Evolutionary conservation across 345 rosid genomes (phyloP).

Genomic region (Pugionium cornutum): DNA sequence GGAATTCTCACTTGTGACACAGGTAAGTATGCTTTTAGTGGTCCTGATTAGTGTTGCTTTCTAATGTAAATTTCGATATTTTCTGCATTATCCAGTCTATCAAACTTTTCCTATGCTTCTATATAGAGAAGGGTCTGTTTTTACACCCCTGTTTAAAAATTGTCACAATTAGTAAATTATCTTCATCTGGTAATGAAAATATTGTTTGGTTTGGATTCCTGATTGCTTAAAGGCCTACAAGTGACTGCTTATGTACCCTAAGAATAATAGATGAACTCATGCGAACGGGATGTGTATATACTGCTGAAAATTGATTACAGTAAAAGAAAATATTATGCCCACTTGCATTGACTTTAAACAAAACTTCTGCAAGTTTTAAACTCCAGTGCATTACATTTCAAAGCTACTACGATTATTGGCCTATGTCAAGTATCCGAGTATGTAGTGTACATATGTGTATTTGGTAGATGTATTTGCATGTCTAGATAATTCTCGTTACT

Average conservation of each 20-base stretch:
- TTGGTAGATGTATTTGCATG: not conserved
- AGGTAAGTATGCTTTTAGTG: slow-evolving; percentile 44
- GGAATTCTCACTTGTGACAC: slow-evolving; percentile 50
- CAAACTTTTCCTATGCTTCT: not conserved
- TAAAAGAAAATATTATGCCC: not conserved
- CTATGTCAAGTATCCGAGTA: slow-evolving; percentile 1
- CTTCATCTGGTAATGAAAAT: not conserved
- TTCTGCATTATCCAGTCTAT: not conserved
- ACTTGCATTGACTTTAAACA: not conserved
- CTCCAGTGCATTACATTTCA: not conserved
- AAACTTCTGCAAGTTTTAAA: not conserved
- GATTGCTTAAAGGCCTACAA: not conserved
- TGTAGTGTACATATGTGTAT: not conserved
- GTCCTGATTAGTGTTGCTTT: slow-evolving; percentile 5
- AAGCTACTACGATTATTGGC: not conserved
- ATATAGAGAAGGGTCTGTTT: slow-evolving; percentile 6
- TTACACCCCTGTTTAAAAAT: not conserved
- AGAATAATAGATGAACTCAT: not conserved
- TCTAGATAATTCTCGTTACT: not conserved
- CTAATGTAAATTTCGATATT: not conserved
- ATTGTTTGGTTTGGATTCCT: not conserved
- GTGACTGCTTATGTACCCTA: not conserved
- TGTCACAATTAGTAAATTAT: not conserved
- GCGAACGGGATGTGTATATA: not conserved
- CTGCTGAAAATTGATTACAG: not conserved